A percentile compares a stretch with the other conserved stretches of the same genome.
These are phyloP conservation scores for Cryphonectria parasitica DNA, from an alignment of 2,329 filamentous ascomycete species.

Conservation along the genomic window DNA sequence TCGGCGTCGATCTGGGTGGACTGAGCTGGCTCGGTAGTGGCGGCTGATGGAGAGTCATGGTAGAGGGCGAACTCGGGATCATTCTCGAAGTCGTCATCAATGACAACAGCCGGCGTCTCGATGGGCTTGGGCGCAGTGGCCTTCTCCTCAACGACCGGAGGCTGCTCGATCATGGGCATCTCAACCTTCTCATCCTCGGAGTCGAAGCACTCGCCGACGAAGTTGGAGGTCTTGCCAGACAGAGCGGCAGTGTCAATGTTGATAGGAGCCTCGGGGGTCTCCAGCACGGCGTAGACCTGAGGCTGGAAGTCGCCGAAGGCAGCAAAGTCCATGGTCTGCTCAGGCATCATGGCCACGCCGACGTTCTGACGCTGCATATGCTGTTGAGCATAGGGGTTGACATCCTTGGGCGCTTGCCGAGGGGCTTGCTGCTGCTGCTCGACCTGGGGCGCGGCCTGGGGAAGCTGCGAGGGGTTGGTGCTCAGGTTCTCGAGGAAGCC, in stretches of 20 bases:
- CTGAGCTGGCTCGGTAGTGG: constrained; percentile 32
- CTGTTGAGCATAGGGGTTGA: constrained; percentile 63
- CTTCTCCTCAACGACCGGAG: constrained; percentile 41
- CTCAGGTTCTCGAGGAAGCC: constrained; percentile 76
- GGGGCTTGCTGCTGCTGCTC: constrained; percentile 40
- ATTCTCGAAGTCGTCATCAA: constrained; percentile 64
- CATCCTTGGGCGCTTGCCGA: constrained; percentile 65
- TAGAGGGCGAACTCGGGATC: constrained; percentile 66
- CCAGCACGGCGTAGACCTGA: constrained; percentile 74
- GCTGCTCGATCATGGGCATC: constrained; percentile 54
- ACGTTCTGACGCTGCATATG: constrained; percentile 68
- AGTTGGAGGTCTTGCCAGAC: constrained; percentile 70
- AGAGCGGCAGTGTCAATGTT: constrained; percentile 63
- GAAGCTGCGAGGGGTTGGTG: constrained; percentile 56
- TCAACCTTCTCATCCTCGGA: constrained; percentile 61
- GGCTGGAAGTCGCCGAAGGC: constrained; percentile 71
- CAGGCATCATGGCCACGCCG: constrained; percentile 82
- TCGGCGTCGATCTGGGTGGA: constrained; percentile 49
- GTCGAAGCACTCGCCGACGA: constrained; percentile 50
- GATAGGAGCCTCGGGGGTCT: constrained; percentile 65
- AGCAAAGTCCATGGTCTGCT: constrained; percentile 75
- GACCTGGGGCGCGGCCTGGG: constrained; percentile 42
- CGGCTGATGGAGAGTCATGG: constrained; percentile 46
- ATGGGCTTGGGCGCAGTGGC: constrained; percentile 37
- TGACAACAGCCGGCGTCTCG: constrained; percentile 34